phyloP scores from a whole-genome alignment of 768 basidiomycete genomes.

The Tremella fuciformis region DNA sequence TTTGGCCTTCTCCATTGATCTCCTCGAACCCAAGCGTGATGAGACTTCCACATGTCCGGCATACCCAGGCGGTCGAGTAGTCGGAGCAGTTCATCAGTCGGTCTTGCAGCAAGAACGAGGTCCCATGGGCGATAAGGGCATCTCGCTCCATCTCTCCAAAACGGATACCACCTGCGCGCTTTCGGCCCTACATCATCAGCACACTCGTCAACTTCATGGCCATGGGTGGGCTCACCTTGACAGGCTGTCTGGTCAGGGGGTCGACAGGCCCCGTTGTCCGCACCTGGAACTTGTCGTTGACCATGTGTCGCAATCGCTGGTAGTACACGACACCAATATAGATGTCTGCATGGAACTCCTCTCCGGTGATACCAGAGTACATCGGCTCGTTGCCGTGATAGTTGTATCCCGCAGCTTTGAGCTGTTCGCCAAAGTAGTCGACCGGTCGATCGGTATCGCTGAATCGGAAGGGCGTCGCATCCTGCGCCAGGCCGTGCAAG shows the following conservation, averaged over 20 bases:
- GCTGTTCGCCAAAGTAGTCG: constrained; percentile 94
- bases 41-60: constrained; percentile 89
- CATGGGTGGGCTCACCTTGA: constrained; percentile 66
- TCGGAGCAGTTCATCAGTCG: constrained; percentile 99
- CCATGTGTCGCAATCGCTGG: constrained; percentile 98
- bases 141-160: constrained; percentile 99
- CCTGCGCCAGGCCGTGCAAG: constrained; percentile 96
- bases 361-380: constrained; percentile 98
- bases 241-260: constrained; percentile 90
- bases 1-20: constrained; percentile 62
- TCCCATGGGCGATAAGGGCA: constrained; percentile 96
- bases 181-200: constrained; percentile 68
- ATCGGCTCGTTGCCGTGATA: constrained; percentile 99
- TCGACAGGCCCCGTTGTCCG: constrained; percentile 97
- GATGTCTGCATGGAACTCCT: constrained; percentile 98
- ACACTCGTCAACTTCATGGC: neutral
- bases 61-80: constrained; percentile 99
- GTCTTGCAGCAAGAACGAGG: constrained; percentile 96
- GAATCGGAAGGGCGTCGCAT: constrained; percentile 84
- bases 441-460: constrained; percentile 95
- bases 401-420: constrained; percentile 90
- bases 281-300: constrained; percentile 98
- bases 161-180: constrained; percentile 96
- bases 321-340: constrained; percentile 99
- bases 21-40: constrained; percentile 96